Base-by-base conservation (phyloP, 2,329 filamentous ascomycete species). In the Aspergillus eucalypticola region DNA sequence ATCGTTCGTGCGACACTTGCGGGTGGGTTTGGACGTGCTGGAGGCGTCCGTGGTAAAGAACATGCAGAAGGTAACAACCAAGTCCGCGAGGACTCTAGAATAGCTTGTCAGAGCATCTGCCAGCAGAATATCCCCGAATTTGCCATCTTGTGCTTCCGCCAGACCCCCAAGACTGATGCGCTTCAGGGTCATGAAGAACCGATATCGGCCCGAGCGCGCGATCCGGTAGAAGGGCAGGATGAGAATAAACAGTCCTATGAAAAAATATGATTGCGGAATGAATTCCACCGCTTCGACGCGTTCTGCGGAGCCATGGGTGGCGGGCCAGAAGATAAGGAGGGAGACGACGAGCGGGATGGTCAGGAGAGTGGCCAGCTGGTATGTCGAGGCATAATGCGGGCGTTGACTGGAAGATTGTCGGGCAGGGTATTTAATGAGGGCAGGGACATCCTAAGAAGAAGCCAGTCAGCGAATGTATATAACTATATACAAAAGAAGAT, bases 41-140 rank as follows among this genome's bases (percentile, higher is more conserved):
- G 89, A 90, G 44, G 87, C 85, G 3, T 84, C 84, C 3, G 83
- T 78, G 1, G 85, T 85, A 71, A 96, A 86, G 76, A 96, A 93
- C 94, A 97, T 96, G 85, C 92, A 98, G 27, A 92, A 78, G 51
- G 88, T 88, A 58, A 98, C 90, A 74, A 92, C 97, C 11, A 97
- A 79, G 75, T 99, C 95, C 23, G 89, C 94, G 27, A 96, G 82
- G 29, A 97, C 90, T 76, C 96, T 96, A 63, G 94, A 89, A 75
- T 98, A 99, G 70, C 91, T 96, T 44, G 95, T 99, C 68, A 98
- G 79, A 58, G 92, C 94, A 83, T 99, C 95, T 35, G 95, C 93
- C 17, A 99, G 86, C 60, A 99, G 79, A 55, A 98, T 90, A 73
- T 99, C 95, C 58, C 92, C 94, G 70, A 98, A 98, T 73, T 96